phyloP scores from a whole-genome alignment of 1,284 basidiomycete species.

The Irpex sp. region DNA sequence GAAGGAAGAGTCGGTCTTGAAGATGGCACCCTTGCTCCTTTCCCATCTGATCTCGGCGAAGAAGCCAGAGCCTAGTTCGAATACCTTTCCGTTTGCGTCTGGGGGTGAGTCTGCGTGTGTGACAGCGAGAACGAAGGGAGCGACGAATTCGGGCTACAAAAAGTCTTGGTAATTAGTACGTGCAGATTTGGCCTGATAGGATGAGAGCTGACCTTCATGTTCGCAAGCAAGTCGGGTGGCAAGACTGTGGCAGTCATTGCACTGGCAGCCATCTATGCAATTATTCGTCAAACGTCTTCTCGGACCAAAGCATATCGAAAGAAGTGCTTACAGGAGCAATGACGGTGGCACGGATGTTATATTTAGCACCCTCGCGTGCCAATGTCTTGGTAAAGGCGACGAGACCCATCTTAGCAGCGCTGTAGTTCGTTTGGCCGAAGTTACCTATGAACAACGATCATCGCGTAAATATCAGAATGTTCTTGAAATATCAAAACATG shows the following conservation, averaged over 20 bases:
- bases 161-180: background rate
- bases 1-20: conserved; percentile 88
- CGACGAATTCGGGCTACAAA: conserved; percentile 82
- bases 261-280: conserved; percentile 77
- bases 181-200: background rate
- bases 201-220: conserved; percentile 59
- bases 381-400: conserved; percentile 91
- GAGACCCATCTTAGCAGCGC: conserved; percentile 86
- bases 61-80: conserved; percentile 94
- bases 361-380: conserved; percentile 87
- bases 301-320: no score
- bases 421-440: conserved; percentile 95
- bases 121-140: conserved; percentile 82
- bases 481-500: background rate
- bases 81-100: conserved; percentile 82
- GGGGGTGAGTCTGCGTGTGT: conserved; percentile 70
- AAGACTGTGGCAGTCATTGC: conserved; percentile 93
- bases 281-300: no score
- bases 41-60: conserved; percentile 93
- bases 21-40: conserved; percentile 80
- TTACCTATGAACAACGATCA: conserved; percentile 55
- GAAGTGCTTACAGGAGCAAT: conserved; percentile 76
- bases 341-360: conserved; percentile 83
- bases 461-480: background rate
- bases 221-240: conserved; percentile 94